These are phyloP conservation scores for Spiromastix sp. DNA, from an alignment of 2,329 filamentous ascomycete species.

Conservation along the genomic window DNA sequence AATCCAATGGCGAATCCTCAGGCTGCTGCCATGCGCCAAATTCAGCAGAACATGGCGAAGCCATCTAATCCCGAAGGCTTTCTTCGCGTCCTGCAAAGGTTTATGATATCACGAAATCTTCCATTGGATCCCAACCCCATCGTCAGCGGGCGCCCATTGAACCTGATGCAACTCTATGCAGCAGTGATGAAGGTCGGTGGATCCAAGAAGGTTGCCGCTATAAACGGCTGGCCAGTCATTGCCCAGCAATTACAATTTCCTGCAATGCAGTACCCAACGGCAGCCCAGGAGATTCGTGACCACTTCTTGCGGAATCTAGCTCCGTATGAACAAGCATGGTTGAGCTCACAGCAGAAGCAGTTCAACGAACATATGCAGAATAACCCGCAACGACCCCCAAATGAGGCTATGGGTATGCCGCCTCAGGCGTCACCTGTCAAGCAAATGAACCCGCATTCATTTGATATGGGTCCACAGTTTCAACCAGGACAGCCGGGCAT, in stretches of 20 bases:
- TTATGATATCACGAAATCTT: constrained; percentile 64
- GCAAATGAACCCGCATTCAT: constrained; percentile 20
- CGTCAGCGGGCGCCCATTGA: constrained; percentile 63
- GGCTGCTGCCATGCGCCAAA: constrained; percentile 39
- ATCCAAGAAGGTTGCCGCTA: constrained; percentile 59
- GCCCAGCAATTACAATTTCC: constrained; percentile 53
- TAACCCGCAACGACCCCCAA: constrained; percentile 28
- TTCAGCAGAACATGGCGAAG: constrained; percentile 33
- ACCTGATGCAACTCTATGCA: constrained; percentile 67
- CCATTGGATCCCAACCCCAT: constrained; percentile 65
- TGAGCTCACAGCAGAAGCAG: constrained; percentile 35
- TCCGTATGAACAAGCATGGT: constrained; percentile 56
- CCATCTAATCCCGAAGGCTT: constrained; percentile 52
- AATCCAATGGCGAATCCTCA: constrained; percentile 31
- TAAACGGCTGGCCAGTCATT: constrained; percentile 64
- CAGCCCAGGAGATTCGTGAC: constrained; percentile 56
- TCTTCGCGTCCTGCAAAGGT: constrained; percentile 63
- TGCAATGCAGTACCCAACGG: constrained; percentile 53
- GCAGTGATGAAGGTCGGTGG: constrained; percentile 67
- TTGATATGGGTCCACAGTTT: constrained; percentile 11
- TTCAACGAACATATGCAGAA: constrained; percentile 33
- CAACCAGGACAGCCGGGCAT: constrained; percentile 18
- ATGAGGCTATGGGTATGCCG: constrained; percentile 29
- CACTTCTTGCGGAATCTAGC: constrained; percentile 67
- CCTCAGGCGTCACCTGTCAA: constrained; percentile 37